Base-by-base conservation (phyloP, 768 basidiomycete genomes). In the Calocera cornea region DNA sequence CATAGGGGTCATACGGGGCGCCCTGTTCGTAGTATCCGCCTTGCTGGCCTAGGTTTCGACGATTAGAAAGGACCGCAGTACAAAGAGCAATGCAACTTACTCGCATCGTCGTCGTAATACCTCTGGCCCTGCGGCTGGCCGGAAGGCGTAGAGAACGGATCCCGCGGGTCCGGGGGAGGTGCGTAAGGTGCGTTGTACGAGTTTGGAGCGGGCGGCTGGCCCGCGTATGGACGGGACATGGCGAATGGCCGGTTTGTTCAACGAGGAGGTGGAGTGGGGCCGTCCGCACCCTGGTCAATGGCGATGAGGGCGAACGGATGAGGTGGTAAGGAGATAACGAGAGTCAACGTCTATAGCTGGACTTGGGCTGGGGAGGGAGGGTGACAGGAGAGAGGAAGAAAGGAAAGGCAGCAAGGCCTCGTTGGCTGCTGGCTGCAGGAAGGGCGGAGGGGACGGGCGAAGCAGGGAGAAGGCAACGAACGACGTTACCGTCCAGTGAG, bases 21-120 rank as follows among this genome's bases (percentile, higher is more conserved):
- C 83, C 83, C 68, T 77, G 77, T 54, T 85, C 80, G 75, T 90
- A 89, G 71, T 90, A 90, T 74, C 83, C 85, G 60, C 82, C 75
- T 27, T 81, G 79, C 65, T 79, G 54, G 22, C 54, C 54, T 60
- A 60, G 31, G 14, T 11, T 31, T 33, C 54, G 54, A 17, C 19
- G 19, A 19, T 47, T 24, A 47, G 44, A 19, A 3, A 7, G 16
- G 44, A 19, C 5, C 54, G 5, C 10, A 5, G 31, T 19, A 33
- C 11, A 60, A 5, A 27, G 27, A 14, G 19, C 54, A 2, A 8
- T 33, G 2, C 27, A 29, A 33, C 54, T 29, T 60, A 60, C 54
- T 60, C 5, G 54, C 54, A 27, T 60, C 54, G 31, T 60, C 54
- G 19, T 60, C 54, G 27, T 60, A 60, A 27, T 60, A 60, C 24